A percentile compares a stretch with the other conserved stretches of the same genome.
Evolutionary conservation across 1,284 basidiomycete genomes (phyloP).

Genomic region (Ustilago vetiveriae): DNA sequence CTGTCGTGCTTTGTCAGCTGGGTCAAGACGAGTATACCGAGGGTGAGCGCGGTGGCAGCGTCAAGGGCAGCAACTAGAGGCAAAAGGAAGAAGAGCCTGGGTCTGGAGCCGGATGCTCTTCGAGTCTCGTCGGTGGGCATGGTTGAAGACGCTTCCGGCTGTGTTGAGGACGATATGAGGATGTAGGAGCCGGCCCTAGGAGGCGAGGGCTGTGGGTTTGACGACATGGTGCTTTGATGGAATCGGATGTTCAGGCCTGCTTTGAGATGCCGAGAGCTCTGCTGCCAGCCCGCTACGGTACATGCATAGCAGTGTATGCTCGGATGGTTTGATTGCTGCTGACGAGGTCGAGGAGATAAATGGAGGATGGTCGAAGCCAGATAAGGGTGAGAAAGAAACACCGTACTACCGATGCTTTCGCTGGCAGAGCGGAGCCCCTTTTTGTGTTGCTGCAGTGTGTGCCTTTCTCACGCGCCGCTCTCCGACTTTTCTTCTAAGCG

Average conservation of each 20-base stretch:
- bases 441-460: too few species aligned
- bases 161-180: constrained; percentile 31
- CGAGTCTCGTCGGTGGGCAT: background rate
- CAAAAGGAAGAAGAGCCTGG: constrained; percentile 28
- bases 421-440: constrained; percentile 5
- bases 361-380: too few species aligned
- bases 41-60: constrained; percentile 12
- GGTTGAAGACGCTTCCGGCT: constrained; percentile 2
- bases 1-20: constrained; percentile 15
- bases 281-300: constrained; percentile 9
- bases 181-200: constrained; percentile 37
- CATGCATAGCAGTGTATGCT: constrained; percentile 5
- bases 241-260: background rate
- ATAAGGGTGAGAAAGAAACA: too few species aligned
- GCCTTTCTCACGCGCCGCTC: background rate
- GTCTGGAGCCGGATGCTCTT: constrained; percentile 1
- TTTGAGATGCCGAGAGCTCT: background rate
- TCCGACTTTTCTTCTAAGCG: too few species aligned
- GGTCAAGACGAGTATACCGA: constrained; percentile 31
- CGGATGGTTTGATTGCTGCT: background rate
- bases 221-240: constrained; percentile 17
- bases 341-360: too few species aligned
- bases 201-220: constrained; percentile 15
- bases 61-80: constrained; percentile 38
- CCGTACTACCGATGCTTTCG: too few species aligned